A percentile compares a stretch with the other conserved stretches of the same genome.
Evolutionary conservation across 1,284 basidiomycete genomes (phyloP).

Genomic region (Tylopilus orsonianus): DNA sequence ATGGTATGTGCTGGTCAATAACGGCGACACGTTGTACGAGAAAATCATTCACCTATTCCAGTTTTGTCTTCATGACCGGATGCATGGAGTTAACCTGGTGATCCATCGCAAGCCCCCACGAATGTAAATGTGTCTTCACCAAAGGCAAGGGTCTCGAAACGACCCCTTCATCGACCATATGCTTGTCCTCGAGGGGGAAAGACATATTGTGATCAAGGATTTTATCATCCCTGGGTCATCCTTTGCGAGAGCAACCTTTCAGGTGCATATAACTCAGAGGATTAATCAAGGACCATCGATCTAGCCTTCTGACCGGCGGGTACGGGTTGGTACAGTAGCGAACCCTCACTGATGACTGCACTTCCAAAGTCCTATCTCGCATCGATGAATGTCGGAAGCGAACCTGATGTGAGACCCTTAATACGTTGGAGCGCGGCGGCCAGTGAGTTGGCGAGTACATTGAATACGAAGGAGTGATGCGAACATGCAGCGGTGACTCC

Average conservation of each 20-base stretch:
- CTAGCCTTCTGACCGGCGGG: slow-evolving; percentile 58
- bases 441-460: slow-evolving; percentile 91
- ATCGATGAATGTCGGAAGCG: slow-evolving; percentile 95
- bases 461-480: slow-evolving; percentile 77
- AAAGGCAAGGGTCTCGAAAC: slow-evolving; percentile 73
- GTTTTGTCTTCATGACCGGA: slow-evolving; percentile 82
- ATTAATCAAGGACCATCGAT: slow-evolving; percentile 6
- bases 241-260: slow-evolving; percentile 82
- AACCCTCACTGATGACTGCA: slow-evolving; percentile 86
- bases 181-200: slow-evolving; percentile 93
- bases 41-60: slow-evolving; percentile 86
- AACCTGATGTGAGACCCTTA: slow-evolving; percentile 94
- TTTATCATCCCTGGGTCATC: slow-evolving; percentile 93
- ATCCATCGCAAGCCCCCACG: slow-evolving; percentile 87
- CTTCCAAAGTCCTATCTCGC: slow-evolving; percentile 91
- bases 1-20: slow-evolving; percentile 77
- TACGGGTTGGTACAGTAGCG: slow-evolving; percentile 63
- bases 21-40: slow-evolving; percentile 66
- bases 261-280: slow-evolving; percentile 8
- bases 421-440: slow-evolving; percentile 95
- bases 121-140: slow-evolving; percentile 36
- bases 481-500: slow-evolving; percentile 67
- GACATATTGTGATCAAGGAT: slow-evolving; percentile 71
- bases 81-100: too few species aligned
- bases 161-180: slow-evolving; percentile 94